Base-by-base conservation (phyloP, 1,284 basidiomycete species). In the Puccinia coronata region DNA sequence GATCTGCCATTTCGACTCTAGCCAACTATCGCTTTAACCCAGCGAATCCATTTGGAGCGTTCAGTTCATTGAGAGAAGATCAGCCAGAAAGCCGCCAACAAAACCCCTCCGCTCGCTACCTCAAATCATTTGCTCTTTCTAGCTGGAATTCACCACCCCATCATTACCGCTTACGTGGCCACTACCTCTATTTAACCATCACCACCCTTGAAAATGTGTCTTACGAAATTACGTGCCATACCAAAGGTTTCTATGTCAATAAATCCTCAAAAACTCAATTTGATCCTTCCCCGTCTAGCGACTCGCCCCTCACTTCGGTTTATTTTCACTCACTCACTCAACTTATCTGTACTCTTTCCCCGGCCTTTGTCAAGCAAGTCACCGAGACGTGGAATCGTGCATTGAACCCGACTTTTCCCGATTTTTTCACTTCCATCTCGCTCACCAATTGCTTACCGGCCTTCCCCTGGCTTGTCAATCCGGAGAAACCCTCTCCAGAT, bases 141-240 rank as follows among this genome's bases (percentile, higher is more conserved):
- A 87, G 87, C n/a, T 90, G 89, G 89, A 89, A 89, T 84, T 89
- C 89, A 34, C 89, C 89, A 39, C 88, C 89, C 9, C 88, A 89
- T 34, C 88, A 89, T 82, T 86, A 87, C 51, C 88, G 88, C 59
- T 87, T 89, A 57, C 82, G 84, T 82, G 85, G 87, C 72, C 89
- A 89, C 51, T 89, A 90, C 84, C 87, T 90, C 80, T 90, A 90
- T 84, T 86, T 90, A 72, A 87, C 87, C 65, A 85, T 89, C 69
- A 87, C 87, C 53, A 88, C 89, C 1, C 87, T 90, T 67, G 89
- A 90, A 84, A 89, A 89, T 82, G 89, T 90, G 81, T 86, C 87
- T 18, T 85, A 87, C 84, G 89, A 88, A 80, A 84, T 90, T 82
- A 88, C 89, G 31, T 88, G 88, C 81, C 86, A 88, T 25, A 87